Conservation (phyloP, 1,139 yeast genomes). For the Oligophagozyma castellii region DNA sequence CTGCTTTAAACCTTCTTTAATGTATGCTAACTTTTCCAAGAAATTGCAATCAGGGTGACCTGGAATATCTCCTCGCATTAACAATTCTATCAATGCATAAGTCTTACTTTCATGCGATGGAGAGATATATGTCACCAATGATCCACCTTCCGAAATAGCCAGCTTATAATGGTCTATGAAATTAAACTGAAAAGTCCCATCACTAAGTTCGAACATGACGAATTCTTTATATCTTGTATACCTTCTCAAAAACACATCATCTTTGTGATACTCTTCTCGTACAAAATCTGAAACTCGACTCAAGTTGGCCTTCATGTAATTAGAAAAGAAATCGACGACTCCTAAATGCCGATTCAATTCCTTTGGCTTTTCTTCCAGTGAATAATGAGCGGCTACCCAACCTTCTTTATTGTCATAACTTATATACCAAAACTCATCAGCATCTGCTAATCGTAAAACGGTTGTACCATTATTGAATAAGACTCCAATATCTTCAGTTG, state of each 20-base stretch:
- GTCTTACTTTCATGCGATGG: conserved; percentile 65
- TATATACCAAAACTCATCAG: conserved; percentile 46
- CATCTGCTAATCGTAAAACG: conserved; percentile 53
- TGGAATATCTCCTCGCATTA: conserved; percentile 53
- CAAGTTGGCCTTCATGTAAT: conserved; percentile 69
- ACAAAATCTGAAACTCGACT: conserved; percentile 51
- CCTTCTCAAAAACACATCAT: conserved; percentile 63
- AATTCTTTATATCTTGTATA: conserved; percentile 66
- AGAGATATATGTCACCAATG: conserved; percentile 67
- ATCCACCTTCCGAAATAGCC: conserved; percentile 64
- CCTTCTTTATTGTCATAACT: conserved; percentile 51
- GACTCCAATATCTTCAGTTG: conserved; percentile 88
- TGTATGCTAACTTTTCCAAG: conserved; percentile 27
- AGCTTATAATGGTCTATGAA: conserved; percentile 90
- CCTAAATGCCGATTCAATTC: conserved; percentile 60
- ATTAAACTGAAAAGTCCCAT: conserved; percentile 86
- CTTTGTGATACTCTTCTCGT: conserved; percentile 33
- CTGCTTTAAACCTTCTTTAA: conserved; percentile 24
- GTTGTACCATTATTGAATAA: conserved; percentile 75
- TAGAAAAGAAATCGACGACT: conserved; percentile 72
- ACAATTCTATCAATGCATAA: conserved; percentile 44
- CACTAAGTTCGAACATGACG: conserved; percentile 87
- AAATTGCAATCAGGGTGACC: conserved; percentile 43
- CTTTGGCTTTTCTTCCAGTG: conserved; percentile 41
- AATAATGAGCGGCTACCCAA: conserved; percentile 59